Conservation (phyloP, 257 asterid genomes). For the Jasminum sambac region DNA sequence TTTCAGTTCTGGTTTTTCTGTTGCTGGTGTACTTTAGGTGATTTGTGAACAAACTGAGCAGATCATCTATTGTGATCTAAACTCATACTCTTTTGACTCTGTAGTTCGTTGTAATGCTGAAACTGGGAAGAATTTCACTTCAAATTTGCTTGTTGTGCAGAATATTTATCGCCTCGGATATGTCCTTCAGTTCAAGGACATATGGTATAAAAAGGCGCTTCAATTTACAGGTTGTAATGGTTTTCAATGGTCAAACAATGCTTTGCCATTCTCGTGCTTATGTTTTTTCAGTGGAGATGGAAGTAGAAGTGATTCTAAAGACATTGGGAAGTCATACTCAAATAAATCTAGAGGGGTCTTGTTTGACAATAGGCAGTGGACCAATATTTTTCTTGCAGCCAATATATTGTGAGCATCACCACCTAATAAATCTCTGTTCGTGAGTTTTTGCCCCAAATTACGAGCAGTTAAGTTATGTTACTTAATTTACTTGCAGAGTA, state of each 20-base stretch:
- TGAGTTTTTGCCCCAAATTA: background rate
- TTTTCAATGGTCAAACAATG: constrained; percentile 49
- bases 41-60: constrained; percentile 9
- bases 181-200: constrained; percentile 45
- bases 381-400: constrained; percentile 63
- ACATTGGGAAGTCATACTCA: constrained; percentile 41
- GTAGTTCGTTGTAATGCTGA: constrained; percentile 11
- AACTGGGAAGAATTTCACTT: constrained; percentile 22
- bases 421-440: constrained; percentile 6
- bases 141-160: constrained; percentile 41
- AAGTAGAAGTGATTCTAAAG: constrained; percentile 38
- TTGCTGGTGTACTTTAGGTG: background rate
- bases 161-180: constrained; percentile 43
- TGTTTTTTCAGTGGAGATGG: constrained; percentile 58
- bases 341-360: constrained; percentile 43
- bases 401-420: constrained; percentile 69
- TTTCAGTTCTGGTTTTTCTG: background rate
- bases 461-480: constrained; percentile 19
- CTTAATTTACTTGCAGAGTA: constrained; percentile 51
- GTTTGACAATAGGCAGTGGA: constrained; percentile 63
- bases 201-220: constrained; percentile 48
- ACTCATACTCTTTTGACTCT: background rate
- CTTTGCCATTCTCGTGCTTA: constrained; percentile 46
- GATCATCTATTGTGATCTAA: background rate
- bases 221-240: constrained; percentile 43